Base-by-base conservation (phyloP, 1,284 basidiomycete genomes). In the Coniophora puteana region DNA sequence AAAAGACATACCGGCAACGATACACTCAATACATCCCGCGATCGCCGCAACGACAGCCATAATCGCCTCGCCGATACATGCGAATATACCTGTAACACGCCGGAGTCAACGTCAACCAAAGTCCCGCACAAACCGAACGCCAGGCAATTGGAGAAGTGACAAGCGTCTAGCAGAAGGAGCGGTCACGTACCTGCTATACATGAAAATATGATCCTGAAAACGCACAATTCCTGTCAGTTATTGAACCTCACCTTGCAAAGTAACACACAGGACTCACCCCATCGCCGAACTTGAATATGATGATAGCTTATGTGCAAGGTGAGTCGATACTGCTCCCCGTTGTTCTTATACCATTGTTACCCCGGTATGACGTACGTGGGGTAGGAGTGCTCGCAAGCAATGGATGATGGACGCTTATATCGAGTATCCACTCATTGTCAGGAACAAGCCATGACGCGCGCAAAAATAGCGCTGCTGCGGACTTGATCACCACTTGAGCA, bases 21-120 rank as follows among this genome's bases (percentile, higher is more conserved):
- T 66, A 39, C 69, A 73, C 51, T 71, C 69, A 23, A 74, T 34
- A 33, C 66, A 68, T 5, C 63, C 66, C n/a, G 63, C 66, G 30
- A 74, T 63, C n/a, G 52, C 37, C 11, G 47, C 51, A 8, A 74
- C 47, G 28, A 72, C 54, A 4, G 54, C 51, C 56, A 71, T 68
- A 36, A 74, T 55, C 8, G 55, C 56, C n/a, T 57, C 67, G 11
- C 65, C 71, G 35, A 74, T 68, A 47, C 71, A 72, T 41, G 51
- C 52, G 40, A 71, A 60, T 23, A 71, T 64, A 18, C 59, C 66
- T 57, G 36, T 14, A 32, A 11, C 8, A 28, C 23, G 29, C 8
- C 23, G 33, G 23, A 10, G 16, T n/a, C n/a, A n/a, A n/a, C n/a
- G n/a, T n/a, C n/a, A n/a, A n/a, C n/a, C n/a, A n/a, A n/a, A n/a